Evolutionary conservation across 495 filamentous ascomycete genomes (phyloP), one percentile per base, ranked within the genome.

Genomic region (Cryomyces minteri): DNA sequence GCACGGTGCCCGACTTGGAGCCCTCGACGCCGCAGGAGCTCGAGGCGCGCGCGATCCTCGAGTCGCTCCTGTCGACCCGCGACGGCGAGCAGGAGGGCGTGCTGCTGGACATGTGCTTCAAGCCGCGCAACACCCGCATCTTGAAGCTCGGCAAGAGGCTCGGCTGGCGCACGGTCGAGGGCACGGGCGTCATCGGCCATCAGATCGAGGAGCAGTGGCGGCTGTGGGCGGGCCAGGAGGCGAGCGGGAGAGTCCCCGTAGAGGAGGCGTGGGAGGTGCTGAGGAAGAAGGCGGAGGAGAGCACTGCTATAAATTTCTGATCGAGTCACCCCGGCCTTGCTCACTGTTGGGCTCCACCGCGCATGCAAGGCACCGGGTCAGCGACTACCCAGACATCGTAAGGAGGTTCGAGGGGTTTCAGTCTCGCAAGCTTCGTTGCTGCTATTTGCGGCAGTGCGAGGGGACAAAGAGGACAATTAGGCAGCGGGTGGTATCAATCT

Each of bases 71-170:
- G 18, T 6, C 12, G n/a, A 18, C 43, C 14, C 12, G 11, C 25
- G 28, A 47, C 41, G 14, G 30, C 36, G 45, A 30, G 18, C 4
- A 39, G 4, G 45, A 46, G 47, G 47, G 47, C 10, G 44, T 50
- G n/a, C 48, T 58, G 31, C 46, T 60, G 29, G 57, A 60, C 14
- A 58, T 60, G 57, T 58, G 56, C 33, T 60, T 49, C 34, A 56
- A 60, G 41, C 57, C 57, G 18, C 28, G 54, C 36, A 52, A 44
- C 30, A 57, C 55, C 32, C 44, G 55, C 34, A 38, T 45, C 32
- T 46, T 56, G 45, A 52, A 48, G 41, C 36, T 43, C 12, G 54
- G 47, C 18, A 40, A 46, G 46, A 45, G 8, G 6, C 14, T 30
- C 29, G 52, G 44, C 25, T 56, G 51, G 55, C 11, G 6, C 18